Base-by-base conservation (phyloP, 2,329 filamentous ascomycete genomes). In the Neopestalotiopsis sp. region DNA sequence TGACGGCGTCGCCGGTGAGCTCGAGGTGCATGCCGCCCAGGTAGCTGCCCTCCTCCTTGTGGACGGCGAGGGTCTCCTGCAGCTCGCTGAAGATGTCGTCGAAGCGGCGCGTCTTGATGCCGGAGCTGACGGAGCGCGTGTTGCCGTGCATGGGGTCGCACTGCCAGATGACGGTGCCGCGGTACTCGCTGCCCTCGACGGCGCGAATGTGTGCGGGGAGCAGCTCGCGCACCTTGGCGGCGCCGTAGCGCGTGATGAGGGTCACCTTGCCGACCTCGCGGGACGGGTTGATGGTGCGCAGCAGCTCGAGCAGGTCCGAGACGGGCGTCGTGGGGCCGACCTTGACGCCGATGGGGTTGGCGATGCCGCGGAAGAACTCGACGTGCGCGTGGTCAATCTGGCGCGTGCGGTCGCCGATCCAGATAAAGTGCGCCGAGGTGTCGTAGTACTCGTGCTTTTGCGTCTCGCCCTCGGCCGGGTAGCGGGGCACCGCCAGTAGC, bases 131-230 rank as follows among this genome's bases (percentile, higher is more conserved):
- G 24, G 88, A 87, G 58, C 86, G 83, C 49, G 90, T 92, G 81
- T 92, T 92, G 71, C 96, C 96, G 82, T 99, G 96, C 96, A 99
- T 99, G 28, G 96, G 96, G 81, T 99, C 96, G 82, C 95, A 98
- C 83, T 98, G 96, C 95, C 95, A 98, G 74, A 98, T 94, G 4
- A 97, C 94, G 28, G 81, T 82, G 65, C 84, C 80, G 61, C 80
- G 80, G 80, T 89, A 90, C 81, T 91, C 94, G 68, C 92, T 95
- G 74, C 86, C 86, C 79, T 96, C 92, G 32, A 99, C 95, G 49
- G 94, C 94, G 73, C 92, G 90, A 78, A 99, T 98, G 81, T 98
- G 96, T 9, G 84, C 86, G 0, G 94, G 94, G 0, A 99, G 88
- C 71, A 97, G 89, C 4, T 87, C 81, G 64, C 89, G 85, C 57